Conservation (phyloP, 2,329 filamentous ascomycete species). For the Cytospora leucostoma region DNA sequence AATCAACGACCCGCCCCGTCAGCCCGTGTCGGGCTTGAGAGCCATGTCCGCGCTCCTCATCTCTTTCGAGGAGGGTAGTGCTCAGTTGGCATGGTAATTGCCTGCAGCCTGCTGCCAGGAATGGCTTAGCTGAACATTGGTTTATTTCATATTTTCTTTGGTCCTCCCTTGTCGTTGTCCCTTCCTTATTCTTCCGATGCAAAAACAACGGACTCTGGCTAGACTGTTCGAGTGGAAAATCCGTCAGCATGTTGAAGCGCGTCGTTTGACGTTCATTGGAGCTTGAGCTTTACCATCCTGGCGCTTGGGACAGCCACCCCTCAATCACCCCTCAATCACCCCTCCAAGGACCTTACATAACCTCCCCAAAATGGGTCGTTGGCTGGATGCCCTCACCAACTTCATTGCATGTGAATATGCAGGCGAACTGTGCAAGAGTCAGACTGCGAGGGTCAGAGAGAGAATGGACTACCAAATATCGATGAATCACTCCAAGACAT, state of each 20-base stretch:
- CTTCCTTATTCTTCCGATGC: neutral
- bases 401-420: slow-evolving; percentile 24
- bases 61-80: neutral
- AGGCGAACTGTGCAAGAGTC: slow-evolving; percentile 7
- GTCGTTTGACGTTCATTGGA: slow-evolving; percentile 10
- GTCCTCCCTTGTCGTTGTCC: too few relatives aligned
- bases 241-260: neutral
- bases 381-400: neutral
- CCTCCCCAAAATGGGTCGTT: slow-evolving; percentile 14
- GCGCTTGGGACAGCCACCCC: slow-evolving; percentile 9
- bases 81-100: slow-evolving; percentile 1
- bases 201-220: slow-evolving; percentile 5
- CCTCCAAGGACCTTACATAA: neutral
- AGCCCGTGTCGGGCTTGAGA: slow-evolving; percentile 15
- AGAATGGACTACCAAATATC: neutral
- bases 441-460: neutral
- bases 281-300: slow-evolving; percentile 1
- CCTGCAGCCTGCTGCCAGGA: slow-evolving; percentile 7
- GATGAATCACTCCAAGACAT: slow-evolving; percentile 8
- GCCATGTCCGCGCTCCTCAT: slow-evolving; percentile 7
- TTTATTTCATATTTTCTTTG: too few relatives aligned
- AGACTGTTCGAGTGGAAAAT: neutral
- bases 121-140: neutral
- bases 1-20: slow-evolving; percentile 10
- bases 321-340: slow-evolving; percentile 5